Percentiles rank a stretch among this genome's conserved stretches.
These are phyloP conservation scores for Candida oleophila DNA, from an alignment of 805 yeast genomes.

Conservation along the genomic window DNA sequence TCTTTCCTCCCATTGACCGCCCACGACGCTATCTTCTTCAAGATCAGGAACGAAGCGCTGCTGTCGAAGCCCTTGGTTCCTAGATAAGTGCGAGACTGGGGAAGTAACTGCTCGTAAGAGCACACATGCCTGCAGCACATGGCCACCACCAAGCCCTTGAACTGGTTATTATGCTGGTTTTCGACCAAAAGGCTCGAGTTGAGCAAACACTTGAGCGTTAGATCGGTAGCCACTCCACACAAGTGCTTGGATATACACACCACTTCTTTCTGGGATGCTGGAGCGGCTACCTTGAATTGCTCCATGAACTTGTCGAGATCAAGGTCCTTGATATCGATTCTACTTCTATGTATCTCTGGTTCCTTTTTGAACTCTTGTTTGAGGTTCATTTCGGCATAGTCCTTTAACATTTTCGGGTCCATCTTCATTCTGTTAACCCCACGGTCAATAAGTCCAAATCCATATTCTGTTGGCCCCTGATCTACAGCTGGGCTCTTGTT, in stretches of 20 bases:
- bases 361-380: not conserved
- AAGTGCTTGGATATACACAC: constrained; percentile 83
- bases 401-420: constrained; percentile 65
- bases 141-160: constrained; percentile 72
- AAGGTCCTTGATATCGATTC: constrained; percentile 81
- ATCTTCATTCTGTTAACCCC: constrained; percentile 75
- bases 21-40: constrained; percentile 79
- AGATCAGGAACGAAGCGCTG: constrained; percentile 39
- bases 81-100: constrained; percentile 44
- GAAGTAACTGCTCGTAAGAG: constrained; percentile 52
- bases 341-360: constrained; percentile 49
- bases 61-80: constrained; percentile 27
- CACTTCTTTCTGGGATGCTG: constrained; percentile 16
- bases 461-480: constrained; percentile 16
- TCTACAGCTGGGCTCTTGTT: not conserved
- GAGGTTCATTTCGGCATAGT: constrained; percentile 30
- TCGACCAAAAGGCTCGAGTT: constrained; percentile 28
- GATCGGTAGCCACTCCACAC: constrained; percentile 93
- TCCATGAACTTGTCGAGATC: constrained; percentile 46
- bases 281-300: constrained; percentile 12
- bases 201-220: constrained; percentile 66
- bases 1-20: constrained; percentile 72
- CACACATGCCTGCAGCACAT: constrained; percentile 94
- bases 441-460: constrained; percentile 70
- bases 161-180: constrained; percentile 8